Conservation (phyloP, 2,329 filamentous ascomycete species). For the Emmonsiellopsis sp. region DNA sequence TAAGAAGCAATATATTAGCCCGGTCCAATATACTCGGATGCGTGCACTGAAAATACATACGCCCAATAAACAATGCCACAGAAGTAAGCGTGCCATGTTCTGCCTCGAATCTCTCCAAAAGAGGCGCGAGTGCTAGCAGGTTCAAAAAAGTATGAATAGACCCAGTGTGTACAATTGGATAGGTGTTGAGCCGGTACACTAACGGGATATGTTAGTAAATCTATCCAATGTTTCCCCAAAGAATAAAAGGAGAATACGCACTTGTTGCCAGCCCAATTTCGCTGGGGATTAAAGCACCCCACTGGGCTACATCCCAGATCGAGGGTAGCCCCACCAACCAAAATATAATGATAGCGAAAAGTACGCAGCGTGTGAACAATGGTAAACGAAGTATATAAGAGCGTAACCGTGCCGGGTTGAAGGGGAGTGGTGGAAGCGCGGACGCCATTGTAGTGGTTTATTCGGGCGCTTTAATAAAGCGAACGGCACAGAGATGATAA, state of each 20-base stretch:
- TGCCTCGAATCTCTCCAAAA: constrained; percentile 86
- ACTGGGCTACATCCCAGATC: constrained; percentile 62
- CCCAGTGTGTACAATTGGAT: constrained; percentile 73
- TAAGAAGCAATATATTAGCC: constrained; percentile 27
- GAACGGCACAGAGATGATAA: too few relatives aligned
- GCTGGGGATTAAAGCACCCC: constrained; percentile 69
- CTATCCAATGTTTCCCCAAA: not conserved
- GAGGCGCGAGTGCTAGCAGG: constrained; percentile 67
- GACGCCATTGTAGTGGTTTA: constrained; percentile 31
- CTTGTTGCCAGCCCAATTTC: constrained; percentile 62
- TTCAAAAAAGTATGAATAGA: constrained; percentile 76
- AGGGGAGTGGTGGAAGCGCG: constrained; percentile 44
- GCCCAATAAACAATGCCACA: constrained; percentile 80
- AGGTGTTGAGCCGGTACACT: constrained; percentile 93
- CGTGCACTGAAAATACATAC: constrained; percentile 45
- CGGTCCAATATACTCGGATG: not conserved
- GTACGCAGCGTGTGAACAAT: constrained; percentile 66
- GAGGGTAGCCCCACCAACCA: constrained; percentile 62
- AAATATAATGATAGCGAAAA: constrained; percentile 56
- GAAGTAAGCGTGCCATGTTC: constrained; percentile 86
- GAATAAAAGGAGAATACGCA: constrained; percentile 37
- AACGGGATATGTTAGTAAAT: constrained; percentile 7
- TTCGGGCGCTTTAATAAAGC: not conserved
- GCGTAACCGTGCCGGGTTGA: constrained; percentile 65
- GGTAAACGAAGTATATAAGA: constrained; percentile 80